phyloP scores from a whole-genome alignment of 2,329 filamentous ascomycete genomes.

The Mycosphaerelloides madeirae region DNA sequence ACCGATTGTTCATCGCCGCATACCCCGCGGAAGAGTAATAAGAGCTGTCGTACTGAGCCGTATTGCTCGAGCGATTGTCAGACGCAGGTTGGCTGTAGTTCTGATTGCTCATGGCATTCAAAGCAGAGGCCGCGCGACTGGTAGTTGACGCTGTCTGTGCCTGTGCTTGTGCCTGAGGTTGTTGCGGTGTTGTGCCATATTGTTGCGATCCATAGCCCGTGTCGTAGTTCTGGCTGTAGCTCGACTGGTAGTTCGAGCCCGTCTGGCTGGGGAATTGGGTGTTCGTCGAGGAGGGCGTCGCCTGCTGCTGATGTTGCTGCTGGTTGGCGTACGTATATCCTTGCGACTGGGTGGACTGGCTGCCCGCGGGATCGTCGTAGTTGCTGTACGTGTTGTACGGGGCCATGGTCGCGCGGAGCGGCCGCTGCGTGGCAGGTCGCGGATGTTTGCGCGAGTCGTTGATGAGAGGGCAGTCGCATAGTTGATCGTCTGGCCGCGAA shows the following conservation, averaged over 20 bases:
- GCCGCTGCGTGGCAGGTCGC: too few species aligned
- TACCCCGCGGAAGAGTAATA: constrained; percentile 12
- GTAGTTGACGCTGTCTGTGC: constrained; percentile 9
- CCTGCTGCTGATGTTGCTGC: neutral
- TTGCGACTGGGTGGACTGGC: constrained; percentile 26
- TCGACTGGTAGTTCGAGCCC: constrained; percentile 12
- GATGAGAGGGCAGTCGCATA: too few species aligned
- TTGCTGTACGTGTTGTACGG: constrained; percentile 26
- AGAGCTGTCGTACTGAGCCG: constrained; percentile 17
- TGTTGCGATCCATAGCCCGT: constrained; percentile 17
- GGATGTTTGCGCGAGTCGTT: too few species aligned
- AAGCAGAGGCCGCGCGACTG: constrained; percentile 19
- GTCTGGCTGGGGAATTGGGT: constrained; percentile 16
- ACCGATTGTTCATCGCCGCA: constrained; percentile 9
- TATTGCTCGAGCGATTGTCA: constrained; percentile 6
- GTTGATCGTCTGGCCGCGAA: too few species aligned
- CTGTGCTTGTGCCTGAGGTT: constrained; percentile 7
- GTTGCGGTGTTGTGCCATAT: constrained; percentile 19
- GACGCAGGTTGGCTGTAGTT: constrained; percentile 20
- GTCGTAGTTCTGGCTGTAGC: constrained; percentile 15
- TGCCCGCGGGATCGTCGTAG: constrained; percentile 32
- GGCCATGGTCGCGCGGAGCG: constrained; percentile 16
- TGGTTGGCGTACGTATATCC: constrained; percentile 19
- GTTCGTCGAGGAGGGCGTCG: constrained; percentile 6
- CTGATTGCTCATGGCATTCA: constrained; percentile 22